These are phyloP conservation scores for Ganoderma resinaceum DNA, from an alignment of 1,284 basidiomycete genomes.

Conservation along the genomic window DNA sequence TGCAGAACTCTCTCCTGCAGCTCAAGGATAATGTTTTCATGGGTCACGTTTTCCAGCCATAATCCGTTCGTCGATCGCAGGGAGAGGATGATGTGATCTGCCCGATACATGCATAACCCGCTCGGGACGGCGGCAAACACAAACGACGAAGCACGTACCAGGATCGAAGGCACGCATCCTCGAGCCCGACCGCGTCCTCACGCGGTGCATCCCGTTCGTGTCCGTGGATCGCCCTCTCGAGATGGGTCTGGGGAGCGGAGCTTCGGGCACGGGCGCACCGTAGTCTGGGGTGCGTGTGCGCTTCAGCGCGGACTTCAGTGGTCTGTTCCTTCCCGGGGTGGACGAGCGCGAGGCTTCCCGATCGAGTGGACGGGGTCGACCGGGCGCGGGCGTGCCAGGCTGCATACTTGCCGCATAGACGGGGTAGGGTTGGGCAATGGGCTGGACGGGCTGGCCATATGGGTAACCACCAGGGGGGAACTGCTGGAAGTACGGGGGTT, in stretches of 20 bases:
- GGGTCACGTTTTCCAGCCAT: conserved; percentile 47
- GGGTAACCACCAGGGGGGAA: conserved; percentile 30
- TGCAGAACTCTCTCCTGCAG: conserved; percentile 49
- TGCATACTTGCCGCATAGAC: conserved; percentile 27
- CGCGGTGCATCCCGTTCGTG: conserved; percentile 29
- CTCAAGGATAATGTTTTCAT: conserved; percentile 46
- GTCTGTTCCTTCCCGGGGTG: conserved; percentile 31
- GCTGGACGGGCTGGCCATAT: conserved; percentile 18
- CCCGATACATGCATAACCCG: background rate
- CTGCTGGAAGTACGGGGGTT: conserved; percentile 31
- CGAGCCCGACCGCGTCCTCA: conserved; percentile 38
- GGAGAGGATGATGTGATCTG: conserved; percentile 46
- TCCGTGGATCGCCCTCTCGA: conserved; percentile 29
- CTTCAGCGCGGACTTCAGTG: conserved; percentile 68
- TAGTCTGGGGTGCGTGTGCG: conserved; percentile 42
- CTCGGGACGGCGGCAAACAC: background rate
- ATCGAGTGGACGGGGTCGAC: conserved; percentile 29
- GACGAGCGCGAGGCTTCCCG: conserved; percentile 33
- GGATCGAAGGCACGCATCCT: conserved; percentile 37
- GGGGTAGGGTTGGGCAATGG: conserved; percentile 31
- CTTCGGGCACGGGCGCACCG: conserved; percentile 7
- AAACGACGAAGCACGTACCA: conserved; percentile 30
- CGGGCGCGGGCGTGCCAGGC: conserved; percentile 27
- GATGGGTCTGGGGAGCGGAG: conserved; percentile 15
- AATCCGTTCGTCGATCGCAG: conserved; percentile 47